Conservation (phyloP, 75 land plant genomes). For the Azolla pinnata region DNA sequence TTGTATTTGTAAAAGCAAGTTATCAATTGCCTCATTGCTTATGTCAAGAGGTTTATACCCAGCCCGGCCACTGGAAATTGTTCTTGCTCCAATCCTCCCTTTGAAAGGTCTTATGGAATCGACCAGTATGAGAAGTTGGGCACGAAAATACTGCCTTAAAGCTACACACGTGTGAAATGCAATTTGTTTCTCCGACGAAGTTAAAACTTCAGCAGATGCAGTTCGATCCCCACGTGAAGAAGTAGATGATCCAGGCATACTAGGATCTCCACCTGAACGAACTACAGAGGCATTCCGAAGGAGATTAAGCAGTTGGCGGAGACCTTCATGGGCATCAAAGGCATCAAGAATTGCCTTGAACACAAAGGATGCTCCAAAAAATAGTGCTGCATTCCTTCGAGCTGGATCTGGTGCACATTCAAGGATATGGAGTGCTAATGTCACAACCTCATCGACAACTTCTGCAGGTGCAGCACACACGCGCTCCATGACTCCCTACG, state of each 20-base stretch:
- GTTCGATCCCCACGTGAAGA: conserved; percentile 59
- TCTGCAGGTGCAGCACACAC: conserved; percentile 77
- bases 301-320: conserved; percentile 63
- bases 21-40: conserved; percentile 93
- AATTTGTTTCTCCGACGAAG: conserved; percentile 83
- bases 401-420: conserved; percentile 91
- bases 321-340: conserved; percentile 81
- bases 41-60: conserved; percentile 85
- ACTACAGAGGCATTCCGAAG: conserved; percentile 65
- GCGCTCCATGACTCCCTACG: conserved; percentile 98
- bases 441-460: conserved; percentile 68
- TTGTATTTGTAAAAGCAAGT: conserved; percentile 68
- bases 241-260: conserved; percentile 28
- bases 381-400: conserved; percentile 80
- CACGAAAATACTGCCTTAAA: conserved; percentile 85
- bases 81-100: conserved; percentile 56
- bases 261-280: conserved; percentile 66
- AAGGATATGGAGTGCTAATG: conserved; percentile 68
- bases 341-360: conserved; percentile 88
- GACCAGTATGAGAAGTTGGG: conserved; percentile 81
- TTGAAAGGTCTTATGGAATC: conserved; percentile 88
- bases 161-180: conserved; percentile 98
- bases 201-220: conserved; percentile 65
- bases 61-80: conserved; percentile 50
- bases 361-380: conserved; percentile 85